Conservation (phyloP, 2,329 filamentous ascomycete genomes). For the Parastagonospora avenae region DNA sequence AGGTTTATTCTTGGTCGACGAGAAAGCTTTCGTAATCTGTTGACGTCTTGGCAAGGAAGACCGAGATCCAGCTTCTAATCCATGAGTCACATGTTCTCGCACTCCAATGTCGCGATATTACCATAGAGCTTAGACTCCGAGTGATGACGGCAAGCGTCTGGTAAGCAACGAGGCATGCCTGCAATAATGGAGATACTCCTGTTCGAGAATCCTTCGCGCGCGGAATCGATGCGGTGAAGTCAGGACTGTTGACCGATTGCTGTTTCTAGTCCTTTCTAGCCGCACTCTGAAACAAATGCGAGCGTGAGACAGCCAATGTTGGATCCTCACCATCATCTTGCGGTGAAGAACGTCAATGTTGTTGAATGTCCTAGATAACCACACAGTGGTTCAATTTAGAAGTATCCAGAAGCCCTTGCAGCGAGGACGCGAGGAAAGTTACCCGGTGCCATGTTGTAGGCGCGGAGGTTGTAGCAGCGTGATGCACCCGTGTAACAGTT, state of each 20-base stretch:
- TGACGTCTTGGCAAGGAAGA: constrained; percentile 24
- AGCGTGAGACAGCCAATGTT: too few relatives aligned
- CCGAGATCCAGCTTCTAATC: constrained; percentile 15
- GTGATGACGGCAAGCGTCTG: constrained; percentile 24
- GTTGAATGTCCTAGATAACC: constrained; percentile 20
- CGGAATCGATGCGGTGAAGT: constrained; percentile 20
- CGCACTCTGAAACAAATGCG: neutral
- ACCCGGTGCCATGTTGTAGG: constrained; percentile 17
- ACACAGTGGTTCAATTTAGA: constrained; percentile 13
- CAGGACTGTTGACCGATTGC: neutral
- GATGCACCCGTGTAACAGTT: constrained; percentile 21
- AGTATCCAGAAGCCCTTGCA: constrained; percentile 15
- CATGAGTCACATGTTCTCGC: constrained; percentile 23
- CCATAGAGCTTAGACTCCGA: constrained; percentile 13
- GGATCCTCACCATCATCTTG: constrained; percentile 17
- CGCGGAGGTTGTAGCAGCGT: constrained; percentile 20
- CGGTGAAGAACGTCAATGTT: constrained; percentile 22
- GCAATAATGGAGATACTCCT: too few relatives aligned
- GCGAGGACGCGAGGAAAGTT: constrained; percentile 11
- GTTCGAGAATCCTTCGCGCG: neutral
- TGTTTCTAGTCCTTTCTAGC: neutral
- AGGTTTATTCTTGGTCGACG: constrained; percentile 22
- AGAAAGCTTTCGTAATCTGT: constrained; percentile 12
- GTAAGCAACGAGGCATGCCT: constrained; percentile 8
- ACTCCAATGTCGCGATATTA: constrained; percentile 12